phyloP scores from a whole-genome alignment of 2,329 filamentous ascomycete genomes.

The Fusarium cyanostomum region DNA sequence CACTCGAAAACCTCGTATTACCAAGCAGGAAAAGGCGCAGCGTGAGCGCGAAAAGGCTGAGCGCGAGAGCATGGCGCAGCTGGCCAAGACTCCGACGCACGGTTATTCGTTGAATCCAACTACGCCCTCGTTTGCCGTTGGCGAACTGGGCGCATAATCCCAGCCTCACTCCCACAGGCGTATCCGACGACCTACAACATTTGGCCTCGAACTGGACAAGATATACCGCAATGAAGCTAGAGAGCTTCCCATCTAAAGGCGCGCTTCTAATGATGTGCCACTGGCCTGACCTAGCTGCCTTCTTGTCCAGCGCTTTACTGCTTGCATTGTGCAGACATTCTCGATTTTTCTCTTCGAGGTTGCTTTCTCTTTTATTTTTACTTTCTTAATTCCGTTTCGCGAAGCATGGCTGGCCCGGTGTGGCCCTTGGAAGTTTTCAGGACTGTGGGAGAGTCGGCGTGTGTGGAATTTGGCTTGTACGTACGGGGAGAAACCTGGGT shows the following conservation, averaged over 20 bases:
- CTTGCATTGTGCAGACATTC: neutral
- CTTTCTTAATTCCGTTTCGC: conserved; percentile 18
- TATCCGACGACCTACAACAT: neutral
- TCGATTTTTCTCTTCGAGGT: conserved; percentile 1
- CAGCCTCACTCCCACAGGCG: neutral
- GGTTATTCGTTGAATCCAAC: conserved; percentile 52
- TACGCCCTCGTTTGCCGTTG: conserved; percentile 50
- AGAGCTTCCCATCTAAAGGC: neutral
- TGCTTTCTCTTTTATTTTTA: conserved; percentile 20
- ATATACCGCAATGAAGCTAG: neutral
- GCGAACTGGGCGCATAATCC: conserved; percentile 48
- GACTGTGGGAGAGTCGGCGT: conserved; percentile 39
- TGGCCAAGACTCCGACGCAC: conserved; percentile 51
- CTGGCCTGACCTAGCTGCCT: neutral
- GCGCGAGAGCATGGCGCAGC: conserved; percentile 64
- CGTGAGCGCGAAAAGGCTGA: conserved; percentile 85
- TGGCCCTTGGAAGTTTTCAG: conserved; percentile 23
- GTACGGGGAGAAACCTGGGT: conserved; percentile 4
- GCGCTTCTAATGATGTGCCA: neutral
- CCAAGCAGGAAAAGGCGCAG: conserved; percentile 83
- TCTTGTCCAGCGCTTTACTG: neutral
- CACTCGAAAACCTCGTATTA: conserved; percentile 83
- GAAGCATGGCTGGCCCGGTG: conserved; percentile 29
- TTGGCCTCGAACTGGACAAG: neutral
- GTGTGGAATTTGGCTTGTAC: conserved; percentile 28